A percentile compares a stretch with the other conserved stretches of the same genome.
Evolutionary conservation across 495 filamentous ascomycete genomes (phyloP).

Genomic region (Pyronema omphalodes): DNA sequence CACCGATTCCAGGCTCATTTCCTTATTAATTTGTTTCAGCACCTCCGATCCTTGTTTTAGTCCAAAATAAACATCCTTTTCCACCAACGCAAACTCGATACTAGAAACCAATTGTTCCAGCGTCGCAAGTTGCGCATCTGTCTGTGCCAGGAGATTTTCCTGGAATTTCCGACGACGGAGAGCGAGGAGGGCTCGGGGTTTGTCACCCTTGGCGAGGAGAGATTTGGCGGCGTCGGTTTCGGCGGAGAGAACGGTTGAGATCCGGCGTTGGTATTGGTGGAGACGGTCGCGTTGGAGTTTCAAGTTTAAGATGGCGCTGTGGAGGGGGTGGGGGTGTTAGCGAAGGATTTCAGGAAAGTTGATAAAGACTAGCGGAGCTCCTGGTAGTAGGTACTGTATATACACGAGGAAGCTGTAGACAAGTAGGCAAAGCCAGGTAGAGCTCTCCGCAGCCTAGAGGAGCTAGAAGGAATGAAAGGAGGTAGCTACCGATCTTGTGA

Average conservation of each 20-base stretch:
- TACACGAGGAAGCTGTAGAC: too few species aligned
- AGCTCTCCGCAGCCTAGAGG: too few species aligned
- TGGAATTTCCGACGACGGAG: conserved; percentile 95
- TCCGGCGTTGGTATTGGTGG: conserved; percentile 79
- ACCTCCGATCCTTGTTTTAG: conserved; percentile 83
- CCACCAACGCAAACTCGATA: conserved; percentile 85
- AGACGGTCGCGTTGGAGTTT: conserved; percentile 95
- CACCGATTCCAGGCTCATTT: conserved; percentile 89
- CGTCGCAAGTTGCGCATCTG: conserved; percentile 75
- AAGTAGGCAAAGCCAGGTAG: too few species aligned
- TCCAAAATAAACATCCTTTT: conserved; percentile 86
- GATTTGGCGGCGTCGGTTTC: conserved; percentile 71
- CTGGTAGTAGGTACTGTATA: too few species aligned
- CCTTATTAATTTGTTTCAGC: conserved; percentile 71
- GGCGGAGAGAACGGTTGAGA: conserved; percentile 60
- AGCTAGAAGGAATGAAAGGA: too few species aligned
- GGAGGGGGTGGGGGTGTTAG: conserved; percentile 20
- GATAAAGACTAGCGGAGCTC: too few species aligned
- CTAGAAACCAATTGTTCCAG: conserved; percentile 61
- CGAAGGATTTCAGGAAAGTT: too few species aligned
- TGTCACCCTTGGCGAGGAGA: conserved; percentile 58
- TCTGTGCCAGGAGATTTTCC: conserved; percentile 72
- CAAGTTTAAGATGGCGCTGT: conserved; percentile 83
- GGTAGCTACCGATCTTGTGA: too few species aligned
- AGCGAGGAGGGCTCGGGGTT: conserved; percentile 64